phyloP scores from a whole-genome alignment of 768 basidiomycete genomes.

The Rhizopogon rudus region DNA sequence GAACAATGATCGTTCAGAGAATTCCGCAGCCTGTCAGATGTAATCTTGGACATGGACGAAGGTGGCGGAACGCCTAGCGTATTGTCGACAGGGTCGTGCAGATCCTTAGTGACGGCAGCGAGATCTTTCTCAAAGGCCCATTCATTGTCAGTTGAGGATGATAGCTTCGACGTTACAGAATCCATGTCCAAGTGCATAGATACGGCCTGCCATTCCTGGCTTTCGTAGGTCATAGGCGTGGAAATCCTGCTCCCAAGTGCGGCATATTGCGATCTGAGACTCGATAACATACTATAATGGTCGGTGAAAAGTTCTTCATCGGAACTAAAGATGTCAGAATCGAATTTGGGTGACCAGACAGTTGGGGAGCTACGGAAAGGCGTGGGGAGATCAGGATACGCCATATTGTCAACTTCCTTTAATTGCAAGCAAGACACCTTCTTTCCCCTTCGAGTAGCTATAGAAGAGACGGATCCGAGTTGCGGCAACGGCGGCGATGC shows the following conservation, averaged over 20 bases:
- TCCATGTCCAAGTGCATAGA: neutral
- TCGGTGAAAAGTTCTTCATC: conserved; percentile 18
- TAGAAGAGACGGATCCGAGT: conserved; percentile 14
- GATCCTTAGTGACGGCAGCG: conserved; percentile 16
- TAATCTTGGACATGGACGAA: neutral
- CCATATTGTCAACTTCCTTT: conserved; percentile 14
- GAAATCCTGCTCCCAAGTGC: conserved; percentile 15
- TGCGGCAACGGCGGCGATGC: neutral
- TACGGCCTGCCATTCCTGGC: conserved; percentile 10
- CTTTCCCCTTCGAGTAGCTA: conserved; percentile 37
- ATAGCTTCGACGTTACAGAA: neutral
- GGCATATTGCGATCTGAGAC: conserved; percentile 29
- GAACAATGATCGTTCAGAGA: conserved; percentile 5
- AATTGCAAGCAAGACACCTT: conserved; percentile 23
- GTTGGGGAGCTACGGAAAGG: conserved; percentile 36
- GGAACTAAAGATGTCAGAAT: conserved; percentile 3
- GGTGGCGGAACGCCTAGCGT: neutral
- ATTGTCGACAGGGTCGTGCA: conserved; percentile 4
- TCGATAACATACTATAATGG: conserved; percentile 31
- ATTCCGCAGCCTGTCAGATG: neutral
- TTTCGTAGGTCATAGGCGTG: conserved; percentile 7
- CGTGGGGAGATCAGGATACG: conserved; percentile 39
- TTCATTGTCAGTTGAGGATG: conserved; percentile 24
- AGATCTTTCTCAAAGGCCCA: conserved; percentile 33
- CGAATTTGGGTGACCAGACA: conserved; percentile 26